These are phyloP conservation scores for Westerdykella ornata DNA, from an alignment of 2,329 filamentous ascomycete genomes.

Conservation along the genomic window DNA sequence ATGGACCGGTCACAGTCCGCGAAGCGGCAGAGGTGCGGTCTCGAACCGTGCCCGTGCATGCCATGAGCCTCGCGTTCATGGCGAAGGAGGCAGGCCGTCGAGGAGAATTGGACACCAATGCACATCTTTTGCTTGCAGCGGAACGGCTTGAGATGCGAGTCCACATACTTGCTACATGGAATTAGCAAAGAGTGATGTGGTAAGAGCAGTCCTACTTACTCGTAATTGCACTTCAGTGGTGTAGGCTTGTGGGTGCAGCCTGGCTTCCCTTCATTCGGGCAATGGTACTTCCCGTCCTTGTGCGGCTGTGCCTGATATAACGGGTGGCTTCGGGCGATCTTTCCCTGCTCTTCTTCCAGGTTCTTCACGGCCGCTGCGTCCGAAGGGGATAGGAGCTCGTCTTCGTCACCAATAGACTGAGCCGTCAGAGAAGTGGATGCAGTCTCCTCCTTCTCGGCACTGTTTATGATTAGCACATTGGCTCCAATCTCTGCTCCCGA, in stretches of 20 bases:
- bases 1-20: slow-evolving; percentile 78
- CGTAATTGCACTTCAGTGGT: slow-evolving; percentile 98
- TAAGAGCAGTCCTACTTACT: slow-evolving; percentile 56
- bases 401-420: slow-evolving; percentile 26
- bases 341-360: slow-evolving; percentile 35
- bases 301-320: slow-evolving; percentile 62
- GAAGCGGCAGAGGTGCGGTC: slow-evolving; percentile 84
- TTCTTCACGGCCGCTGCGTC: slow-evolving; percentile 28
- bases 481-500: neutral
- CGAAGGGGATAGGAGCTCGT: slow-evolving; percentile 22
- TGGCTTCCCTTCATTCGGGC: slow-evolving; percentile 69
- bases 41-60: slow-evolving; percentile 89
- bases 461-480: slow-evolving; percentile 1
- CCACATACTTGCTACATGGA: slow-evolving; percentile 76
- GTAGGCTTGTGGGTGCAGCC: slow-evolving; percentile 86
- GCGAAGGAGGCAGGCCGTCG: slow-evolving; percentile 86
- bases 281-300: slow-evolving; percentile 82
- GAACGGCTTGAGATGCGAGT: slow-evolving; percentile 95
- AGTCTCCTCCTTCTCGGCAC: slow-evolving; percentile 25
- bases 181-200: slow-evolving; percentile 11
- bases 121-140: slow-evolving; percentile 82
- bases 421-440: slow-evolving; percentile 16
- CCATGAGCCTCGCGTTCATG: slow-evolving; percentile 95
- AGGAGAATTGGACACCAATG: slow-evolving; percentile 83
- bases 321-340: slow-evolving; percentile 49